phyloP scores from a whole-genome alignment of 257 asterid species.

The Ilex asprella region DNA sequence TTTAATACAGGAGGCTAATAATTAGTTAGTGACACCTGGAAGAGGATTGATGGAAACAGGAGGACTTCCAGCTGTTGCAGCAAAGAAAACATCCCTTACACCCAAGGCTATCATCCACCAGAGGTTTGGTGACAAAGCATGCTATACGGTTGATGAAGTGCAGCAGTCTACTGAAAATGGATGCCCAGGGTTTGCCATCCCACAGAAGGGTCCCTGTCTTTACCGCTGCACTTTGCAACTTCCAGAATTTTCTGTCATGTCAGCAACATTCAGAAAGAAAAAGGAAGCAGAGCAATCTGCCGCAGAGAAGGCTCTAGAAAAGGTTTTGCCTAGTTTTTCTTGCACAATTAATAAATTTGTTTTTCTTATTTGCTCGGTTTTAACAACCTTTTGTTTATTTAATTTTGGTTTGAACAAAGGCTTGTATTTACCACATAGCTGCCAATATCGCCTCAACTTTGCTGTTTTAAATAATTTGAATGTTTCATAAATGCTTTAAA shows the following conservation, averaged over 20 bases:
- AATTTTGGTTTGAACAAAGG: not conserved
- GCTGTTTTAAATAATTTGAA: no score
- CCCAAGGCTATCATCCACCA: conserved; percentile 87
- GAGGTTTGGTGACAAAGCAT: conserved; percentile 62
- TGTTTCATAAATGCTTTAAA: no score
- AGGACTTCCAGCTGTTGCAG: conserved; percentile 21
- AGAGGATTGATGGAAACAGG: conserved; percentile 38
- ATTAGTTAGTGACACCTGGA: not conserved
- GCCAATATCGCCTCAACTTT: no score
- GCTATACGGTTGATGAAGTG: conserved; percentile 74
- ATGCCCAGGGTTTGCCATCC: conserved; percentile 65
- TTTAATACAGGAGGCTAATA: no score
- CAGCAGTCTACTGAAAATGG: conserved; percentile 40
- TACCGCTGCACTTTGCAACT: conserved; percentile 73
- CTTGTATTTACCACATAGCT: no score
- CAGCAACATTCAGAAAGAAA: conserved; percentile 57
- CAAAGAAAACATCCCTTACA: conserved; percentile 49
- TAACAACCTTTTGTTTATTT: not conserved
- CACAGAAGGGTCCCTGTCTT: conserved; percentile 56
- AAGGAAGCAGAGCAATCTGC: conserved; percentile 96
- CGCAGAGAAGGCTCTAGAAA: conserved; percentile 78
- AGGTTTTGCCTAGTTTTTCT: conserved; percentile 35
- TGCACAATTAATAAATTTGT: not conserved
- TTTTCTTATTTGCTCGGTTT: conserved; percentile 1
- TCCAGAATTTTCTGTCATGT: conserved; percentile 62